These are phyloP conservation scores for Cercis canadensis DNA, from an alignment of 306 rosid genomes.

Conservation along the genomic window DNA sequence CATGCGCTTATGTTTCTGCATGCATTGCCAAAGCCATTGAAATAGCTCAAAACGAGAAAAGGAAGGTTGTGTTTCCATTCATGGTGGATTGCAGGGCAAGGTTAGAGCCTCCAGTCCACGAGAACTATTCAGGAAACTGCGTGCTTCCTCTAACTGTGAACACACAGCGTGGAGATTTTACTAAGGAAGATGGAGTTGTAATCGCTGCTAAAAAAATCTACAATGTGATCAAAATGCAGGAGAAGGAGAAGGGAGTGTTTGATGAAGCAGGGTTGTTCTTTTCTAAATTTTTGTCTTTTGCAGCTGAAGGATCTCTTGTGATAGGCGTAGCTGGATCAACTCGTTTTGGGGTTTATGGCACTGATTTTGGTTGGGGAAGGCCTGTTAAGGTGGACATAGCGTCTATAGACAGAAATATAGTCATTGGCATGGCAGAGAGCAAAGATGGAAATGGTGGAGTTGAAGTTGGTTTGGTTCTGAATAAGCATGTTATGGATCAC, in stretches of 20 bases:
- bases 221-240: not conserved
- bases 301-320: not conserved
- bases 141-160: not conserved
- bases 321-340: conserved; percentile 48
- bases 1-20: conserved; percentile 24
- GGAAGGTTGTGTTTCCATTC: conserved; percentile 3
- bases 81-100: conserved; percentile 23
- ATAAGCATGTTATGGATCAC: not conserved
- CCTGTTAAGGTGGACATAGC: conserved; percentile 47
- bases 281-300: rapidly evolving
- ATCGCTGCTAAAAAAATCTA: conserved; percentile 18
- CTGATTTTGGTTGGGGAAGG: conserved; percentile 52
- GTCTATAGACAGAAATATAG: not conserved
- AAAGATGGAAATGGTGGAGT: conserved; percentile 30
- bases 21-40: conserved; percentile 21
- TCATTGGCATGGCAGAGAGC: conserved; percentile 26
- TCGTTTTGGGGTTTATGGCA: conserved; percentile 37
- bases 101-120: conserved; percentile 33
- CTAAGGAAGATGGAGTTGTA: conserved; percentile 23
- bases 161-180: not conserved
- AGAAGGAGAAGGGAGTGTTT: not conserved
- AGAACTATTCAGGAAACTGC: conserved; percentile 39
- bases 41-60: not conserved
- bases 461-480: conserved; percentile 21
- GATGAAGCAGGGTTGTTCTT: not conserved